Evolutionary conservation across 345 rosid species (phyloP), one percentile per base, ranked within the genome.

Genomic region (Gossypium turneri): DNA sequence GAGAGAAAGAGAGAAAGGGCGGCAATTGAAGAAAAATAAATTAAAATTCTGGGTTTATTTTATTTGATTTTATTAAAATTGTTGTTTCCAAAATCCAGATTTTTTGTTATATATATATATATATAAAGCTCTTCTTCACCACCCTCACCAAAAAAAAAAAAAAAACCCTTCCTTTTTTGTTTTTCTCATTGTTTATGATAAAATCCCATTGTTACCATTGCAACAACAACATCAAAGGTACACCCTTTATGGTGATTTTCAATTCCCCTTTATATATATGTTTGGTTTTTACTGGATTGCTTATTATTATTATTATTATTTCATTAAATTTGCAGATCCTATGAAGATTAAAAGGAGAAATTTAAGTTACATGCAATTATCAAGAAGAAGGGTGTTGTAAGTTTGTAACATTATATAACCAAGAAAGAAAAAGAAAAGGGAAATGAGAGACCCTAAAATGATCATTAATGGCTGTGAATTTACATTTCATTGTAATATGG

Each of bases 401-500:
- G 41, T 34, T 34, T 34, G 41, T 82, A 76, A 79, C 57, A 71
- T 75, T 43, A 60, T 38, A 74, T 78, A 69, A 34, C 41, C 41
- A 5, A 5, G 1, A 34, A 73, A 72, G 19, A 55, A 75, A 20
- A 24, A 8, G 27, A 53, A 53, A 12, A 63, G 24, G 75, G 78
- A 76, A 55, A 91, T 87, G 93, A 87, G 90, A 82, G 91, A 88
- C 85, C 89, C 87, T 81, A 82, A 89, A 53, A 47, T 67, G 78
- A 79, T 80, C 79, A 70, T 77, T 63, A 59, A 73, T 70, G 73
- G 61, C 62, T 60, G 25, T 68, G 71, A 22, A 72, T 75, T 83
- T 74, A 55, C 57, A 64, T 80, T 83, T 82, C 34, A 61, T 82
- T 80, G 84, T 82, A 73, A 81, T 70, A 41, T 85, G 65, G 84